Base-by-base conservation (phyloP, 2,329 filamentous ascomycete genomes). In the Plectosphaerella cucumerina region DNA sequence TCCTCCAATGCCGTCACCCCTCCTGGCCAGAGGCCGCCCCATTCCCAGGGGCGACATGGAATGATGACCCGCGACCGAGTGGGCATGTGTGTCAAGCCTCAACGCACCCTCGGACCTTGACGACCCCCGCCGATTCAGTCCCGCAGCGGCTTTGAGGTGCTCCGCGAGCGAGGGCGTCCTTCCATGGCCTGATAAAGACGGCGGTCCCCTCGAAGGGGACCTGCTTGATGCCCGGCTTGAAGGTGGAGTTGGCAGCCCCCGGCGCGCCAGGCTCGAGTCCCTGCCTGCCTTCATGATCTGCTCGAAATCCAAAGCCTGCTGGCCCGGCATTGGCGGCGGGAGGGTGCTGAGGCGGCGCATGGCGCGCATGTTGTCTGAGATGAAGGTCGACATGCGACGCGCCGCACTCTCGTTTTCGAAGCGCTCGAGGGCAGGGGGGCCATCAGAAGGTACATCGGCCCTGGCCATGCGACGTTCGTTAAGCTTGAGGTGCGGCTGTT, bases 311-410 rank as follows among this genome's bases (percentile, higher is more conserved):
- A 65, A 56, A 21, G 42, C 44, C n/a, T 45, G 39, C 12, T 9
- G 62, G 60, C 48, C 59, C 53, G 10, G 64, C 49, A 42, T 21
- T 12, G 18, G 18, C n/a, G 47, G 65, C 26, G 26, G 26, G 26
- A 31, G 26, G 26, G 26, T 70, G 58, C 68, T 73, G 8, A 75
- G 64, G 5, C 72, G 59, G 1, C 71, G 64, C 49, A 76, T 74
- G 6, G 70, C 66, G 21, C 67, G 67, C 62, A 66, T 69, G 58
- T 75, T 74, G 50, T 62, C 65, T 53, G 70, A 66, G 42, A 75
- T 67, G 57, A 75, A 75, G 34, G 51, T 65, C 12, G 69, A 72
- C 69, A 78, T 77, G 20, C 71, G 68, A 17, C 65, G 65, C 46
- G 76, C 58, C 4, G 75, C 73, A 22, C 64, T 67, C 14, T 60